Conservation (phyloP, 192 early-diverging fungal species). For the Piromyces finnis region DNA sequence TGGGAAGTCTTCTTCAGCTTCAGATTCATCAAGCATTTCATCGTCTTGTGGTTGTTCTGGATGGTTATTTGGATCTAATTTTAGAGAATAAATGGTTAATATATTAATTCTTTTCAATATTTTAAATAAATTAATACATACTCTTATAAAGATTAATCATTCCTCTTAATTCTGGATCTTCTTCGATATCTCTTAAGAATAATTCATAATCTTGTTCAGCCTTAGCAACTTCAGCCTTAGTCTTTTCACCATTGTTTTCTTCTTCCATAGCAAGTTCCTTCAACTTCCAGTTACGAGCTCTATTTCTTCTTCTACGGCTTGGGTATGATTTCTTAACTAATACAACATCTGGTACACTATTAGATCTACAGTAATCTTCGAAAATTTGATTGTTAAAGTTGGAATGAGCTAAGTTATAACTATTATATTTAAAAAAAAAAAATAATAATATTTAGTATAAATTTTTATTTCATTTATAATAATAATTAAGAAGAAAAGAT, state of each 20-base stretch:
- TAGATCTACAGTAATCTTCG: conserved; percentile 19
- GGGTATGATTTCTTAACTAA: conserved; percentile 86
- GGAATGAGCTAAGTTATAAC: conserved; percentile 54
- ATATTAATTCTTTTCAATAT: no score
- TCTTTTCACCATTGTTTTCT: conserved; percentile 59
- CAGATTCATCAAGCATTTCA: conserved; percentile 45
- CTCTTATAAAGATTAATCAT: conserved; percentile 87
- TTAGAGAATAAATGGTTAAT: no score
- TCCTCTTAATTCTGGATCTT: conserved; percentile 88
- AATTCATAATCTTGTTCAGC: conserved; percentile 81
- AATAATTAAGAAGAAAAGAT: background rate
- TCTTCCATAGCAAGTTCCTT: conserved; percentile 73
- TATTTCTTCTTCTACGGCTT: conserved; percentile 68
- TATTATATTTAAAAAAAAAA: background rate
- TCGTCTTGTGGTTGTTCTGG: conserved; percentile 9
- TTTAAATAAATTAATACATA: conserved; percentile 7
- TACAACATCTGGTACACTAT: conserved; percentile 65
- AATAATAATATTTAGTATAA: background rate
- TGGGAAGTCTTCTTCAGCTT: conserved; percentile 74
- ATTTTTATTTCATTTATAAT: background rate
- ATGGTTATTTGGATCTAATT: conserved; percentile 3
- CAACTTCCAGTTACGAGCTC: conserved; percentile 79
- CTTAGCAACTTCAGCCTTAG: conserved; percentile 21
- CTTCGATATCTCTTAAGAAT: conserved; percentile 95
- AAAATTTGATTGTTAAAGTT: conserved; percentile 86